phyloP scores from a whole-genome alignment of 768 basidiomycete species.

The Mycena kentingensis region DNA sequence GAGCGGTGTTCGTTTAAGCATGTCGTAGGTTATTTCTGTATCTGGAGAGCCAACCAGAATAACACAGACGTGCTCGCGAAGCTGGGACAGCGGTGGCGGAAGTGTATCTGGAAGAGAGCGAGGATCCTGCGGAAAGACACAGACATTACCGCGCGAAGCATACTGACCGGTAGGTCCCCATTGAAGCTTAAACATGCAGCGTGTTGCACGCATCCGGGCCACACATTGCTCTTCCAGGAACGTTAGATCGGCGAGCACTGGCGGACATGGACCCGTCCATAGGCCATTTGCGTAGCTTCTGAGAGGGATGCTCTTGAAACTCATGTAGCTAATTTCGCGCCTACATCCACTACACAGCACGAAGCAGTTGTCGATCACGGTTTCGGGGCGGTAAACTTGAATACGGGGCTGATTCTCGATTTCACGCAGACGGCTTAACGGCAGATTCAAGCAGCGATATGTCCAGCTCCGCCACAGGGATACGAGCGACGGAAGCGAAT shows the following conservation, averaged over 20 bases:
- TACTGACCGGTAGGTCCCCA: conserved; percentile 22
- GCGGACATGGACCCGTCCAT: conserved; percentile 22
- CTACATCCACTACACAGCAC: background rate
- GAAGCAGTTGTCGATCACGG: conserved; percentile 6
- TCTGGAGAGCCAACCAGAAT: conserved; percentile 26
- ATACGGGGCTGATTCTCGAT: conserved; percentile 5
- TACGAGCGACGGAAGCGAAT: background rate
- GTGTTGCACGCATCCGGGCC: conserved; percentile 16
- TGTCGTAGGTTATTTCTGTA: conserved; percentile 16
- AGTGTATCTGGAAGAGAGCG: conserved; percentile 5
- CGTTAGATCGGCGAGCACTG: conserved; percentile 14
- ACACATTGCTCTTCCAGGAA: conserved; percentile 27
- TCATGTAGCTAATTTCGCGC: background rate
- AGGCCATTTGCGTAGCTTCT: conserved; percentile 26
- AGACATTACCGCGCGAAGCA: conserved; percentile 26
- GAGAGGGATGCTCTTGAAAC: conserved; percentile 13
- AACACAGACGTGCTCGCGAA: background rate
- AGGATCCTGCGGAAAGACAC: conserved; percentile 24
- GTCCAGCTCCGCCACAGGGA: conserved; percentile 2
- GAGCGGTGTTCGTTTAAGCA: conserved; percentile 16
- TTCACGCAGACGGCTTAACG: conserved; percentile 3
- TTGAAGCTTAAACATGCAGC: conserved; percentile 22
- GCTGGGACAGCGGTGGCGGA: conserved; percentile 23
- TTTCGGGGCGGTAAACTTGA: background rate
- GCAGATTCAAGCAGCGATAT: conserved; percentile 8